Base-by-base conservation (phyloP, 2,329 filamentous ascomycete genomes). In the Sphaerulina musiva region DNA sequence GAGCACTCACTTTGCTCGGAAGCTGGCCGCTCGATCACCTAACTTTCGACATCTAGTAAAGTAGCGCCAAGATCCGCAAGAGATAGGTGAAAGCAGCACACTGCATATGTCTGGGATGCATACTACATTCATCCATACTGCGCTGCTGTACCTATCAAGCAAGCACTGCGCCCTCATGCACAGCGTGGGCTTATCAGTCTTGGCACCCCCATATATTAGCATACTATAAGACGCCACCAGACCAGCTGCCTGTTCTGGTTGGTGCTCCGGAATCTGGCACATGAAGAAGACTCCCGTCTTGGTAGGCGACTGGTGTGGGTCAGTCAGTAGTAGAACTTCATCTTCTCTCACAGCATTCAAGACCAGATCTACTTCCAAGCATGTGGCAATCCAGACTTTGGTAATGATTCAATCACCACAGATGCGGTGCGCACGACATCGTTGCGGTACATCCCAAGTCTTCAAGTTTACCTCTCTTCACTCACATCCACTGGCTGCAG, bases 181-280 rank as follows among this genome's bases (percentile, higher is more conserved):
- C 29, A 45, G 4, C 5, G 5, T 29, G 26, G 26, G 26, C 6
- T 29, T 29, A 43, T 41, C 41, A 36, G 32, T 31, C 48, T 51
- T 51, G 41, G 40, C 41, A 45, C 39, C n/a, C 8, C 42, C 34
- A 17, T 46, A 14, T 20, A 17, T 40, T 17, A 11, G 17, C 38
- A n/a, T 23, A 31, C 48, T 20, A 51, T 40, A 39, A 26, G 4
- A 4, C 26, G 26, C 26, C 26, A 2, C 26, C 26, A 4, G 4
- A 4, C 29, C 48, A 51, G 48, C 48, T 51, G 41, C 48, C 48
- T 51, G 14, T 46, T 51, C 17, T 32, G 48, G 48, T 34, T 45
- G 45, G 42, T 32, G 48, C 48, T 44, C 48, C 48, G 48, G 29
- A 26, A 6, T 26, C 29, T 38, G 11, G 14, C 31, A 26, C 40